phyloP scores from a whole-genome alignment of 208 protist genomes.

The Borovskyia barvae region DNA sequence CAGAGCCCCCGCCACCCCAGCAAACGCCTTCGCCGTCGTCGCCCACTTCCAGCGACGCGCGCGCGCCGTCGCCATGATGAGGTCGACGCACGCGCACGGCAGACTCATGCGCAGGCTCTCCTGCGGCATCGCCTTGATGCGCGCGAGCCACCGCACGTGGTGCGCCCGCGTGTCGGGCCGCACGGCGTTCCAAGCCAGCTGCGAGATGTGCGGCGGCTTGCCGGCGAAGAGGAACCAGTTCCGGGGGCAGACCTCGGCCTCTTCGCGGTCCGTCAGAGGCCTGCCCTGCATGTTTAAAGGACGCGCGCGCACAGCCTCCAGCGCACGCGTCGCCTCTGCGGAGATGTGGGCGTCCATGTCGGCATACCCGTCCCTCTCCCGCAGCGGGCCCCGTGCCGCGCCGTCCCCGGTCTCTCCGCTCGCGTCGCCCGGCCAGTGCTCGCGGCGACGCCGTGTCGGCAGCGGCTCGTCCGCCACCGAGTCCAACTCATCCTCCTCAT shows the following conservation, averaged over 20 bases:
- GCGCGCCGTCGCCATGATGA: constrained; percentile 10
- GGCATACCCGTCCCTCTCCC: too few relatives aligned
- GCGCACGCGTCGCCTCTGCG: background rate
- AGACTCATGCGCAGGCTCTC: constrained; percentile 5
- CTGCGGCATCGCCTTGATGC: constrained; percentile 1
- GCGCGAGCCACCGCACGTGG: constrained; percentile 5
- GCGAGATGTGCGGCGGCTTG: constrained; percentile 3
- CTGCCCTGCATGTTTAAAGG: background rate
- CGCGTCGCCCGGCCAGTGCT: too few relatives aligned
- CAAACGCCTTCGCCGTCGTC: constrained; percentile 13
- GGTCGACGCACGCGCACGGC: constrained; percentile 4
- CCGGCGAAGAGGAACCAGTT: constrained; percentile 5
- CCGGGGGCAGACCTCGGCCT: background rate
- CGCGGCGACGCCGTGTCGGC: too few relatives aligned
- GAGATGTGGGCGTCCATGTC: background rate
- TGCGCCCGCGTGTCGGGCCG: constrained; percentile 4
- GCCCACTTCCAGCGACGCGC: constrained; percentile 9
- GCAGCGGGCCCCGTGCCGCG: too few relatives aligned
- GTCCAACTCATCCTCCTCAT: too few relatives aligned
- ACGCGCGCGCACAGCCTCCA: background rate
- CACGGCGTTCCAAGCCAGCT: constrained; percentile 3
- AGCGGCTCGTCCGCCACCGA: too few relatives aligned
- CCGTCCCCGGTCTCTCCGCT: too few relatives aligned
- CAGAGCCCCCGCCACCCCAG: constrained; percentile 6
- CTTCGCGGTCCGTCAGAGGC: background rate